Evolutionary conservation across 306 rosid species (phyloP), one percentile per base, ranked within the genome.

Genomic region (Acacia melanoxylon): DNA sequence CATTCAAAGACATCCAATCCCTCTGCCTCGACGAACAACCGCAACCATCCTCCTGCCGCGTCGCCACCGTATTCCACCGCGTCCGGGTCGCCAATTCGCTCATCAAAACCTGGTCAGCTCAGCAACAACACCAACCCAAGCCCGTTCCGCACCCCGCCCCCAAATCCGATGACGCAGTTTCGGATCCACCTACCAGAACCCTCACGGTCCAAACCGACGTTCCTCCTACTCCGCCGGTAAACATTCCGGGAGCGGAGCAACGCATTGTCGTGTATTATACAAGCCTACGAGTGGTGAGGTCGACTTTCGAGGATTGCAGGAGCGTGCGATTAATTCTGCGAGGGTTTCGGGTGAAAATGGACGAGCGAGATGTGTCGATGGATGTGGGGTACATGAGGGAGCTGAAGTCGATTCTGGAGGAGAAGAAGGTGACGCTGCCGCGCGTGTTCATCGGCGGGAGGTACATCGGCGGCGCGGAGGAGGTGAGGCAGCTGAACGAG

Each of bases 331-430:
- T 94, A 2, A 95, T 95, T 17, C 83, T 95, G 13, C 91, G 91
- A 17, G 98, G 91, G 37, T 85, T 89, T 80, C 94, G 94, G 27
- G 93, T 92, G 10, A 75, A 84, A 8, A 10, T 95, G 58, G 99
- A 95, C 87, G 98, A 93, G 62, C 97, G 98, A 24, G 98, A 93
- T 86, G 88, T 95, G 74, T 90, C 96, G 13, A 93, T 93, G 99
- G 98, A 93, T 83, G 91, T 92, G 19, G 82, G 84, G 48, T 93
- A 93, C 80, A 82, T 88, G 4, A 24, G 85, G 40, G 98, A 95
- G 90, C 82, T 95, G 65, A 94, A 85, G 83, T 85, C 74, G 67
- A 88, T 92, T 1, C 65, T 87, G 37, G 97, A 94, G 54, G 89
- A 79, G 16, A 83, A 72, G 1, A 65, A 86, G 81, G 48, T 89